A percentile compares a stretch with the other conserved stretches of the same genome.
Evolutionary conservation across 371 early-diverging fungal species (phyloP).

Genomic region (Mucor velutinosus): DNA sequence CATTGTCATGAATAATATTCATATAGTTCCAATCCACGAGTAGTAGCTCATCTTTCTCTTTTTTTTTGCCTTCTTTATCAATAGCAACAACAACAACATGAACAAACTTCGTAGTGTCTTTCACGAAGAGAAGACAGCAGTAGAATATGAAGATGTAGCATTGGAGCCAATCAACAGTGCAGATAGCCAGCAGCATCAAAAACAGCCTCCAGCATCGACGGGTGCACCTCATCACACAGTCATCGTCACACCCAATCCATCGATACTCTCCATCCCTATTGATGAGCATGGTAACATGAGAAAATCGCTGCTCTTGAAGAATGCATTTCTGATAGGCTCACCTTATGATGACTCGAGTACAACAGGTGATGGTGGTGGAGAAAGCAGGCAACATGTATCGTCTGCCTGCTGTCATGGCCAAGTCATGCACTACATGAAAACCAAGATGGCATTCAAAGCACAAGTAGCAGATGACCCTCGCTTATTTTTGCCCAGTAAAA

Average conservation of each 20-base stretch:
- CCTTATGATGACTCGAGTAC: not conserved
- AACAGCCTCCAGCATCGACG: not conserved
- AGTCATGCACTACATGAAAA: not conserved
- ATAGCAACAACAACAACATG: not conserved
- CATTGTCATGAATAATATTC: not conserved
- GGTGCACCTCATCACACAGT: not conserved
- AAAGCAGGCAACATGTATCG: not conserved
- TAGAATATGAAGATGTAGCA: conserved; percentile 3
- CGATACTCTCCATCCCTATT: not conserved
- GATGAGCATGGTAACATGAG: not conserved
- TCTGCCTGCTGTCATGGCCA: not conserved
- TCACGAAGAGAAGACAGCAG: not conserved
- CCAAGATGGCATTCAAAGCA: conserved; percentile 32
- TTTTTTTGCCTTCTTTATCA: not conserved
- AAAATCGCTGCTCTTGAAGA: not conserved
- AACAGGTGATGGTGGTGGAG: not conserved
- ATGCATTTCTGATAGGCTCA: not conserved
- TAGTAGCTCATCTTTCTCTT: not conserved
- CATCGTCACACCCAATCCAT: not conserved
- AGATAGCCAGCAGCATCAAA: not conserved
- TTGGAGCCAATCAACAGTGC: not conserved
- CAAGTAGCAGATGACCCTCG: conserved; percentile 32
- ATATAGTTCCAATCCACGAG: not conserved
- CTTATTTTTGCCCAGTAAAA: conserved; percentile 18
- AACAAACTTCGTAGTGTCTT: not conserved